Base-by-base conservation (phyloP, 2,329 filamentous ascomycete genomes). In the Diaporthe vexans region DNA sequence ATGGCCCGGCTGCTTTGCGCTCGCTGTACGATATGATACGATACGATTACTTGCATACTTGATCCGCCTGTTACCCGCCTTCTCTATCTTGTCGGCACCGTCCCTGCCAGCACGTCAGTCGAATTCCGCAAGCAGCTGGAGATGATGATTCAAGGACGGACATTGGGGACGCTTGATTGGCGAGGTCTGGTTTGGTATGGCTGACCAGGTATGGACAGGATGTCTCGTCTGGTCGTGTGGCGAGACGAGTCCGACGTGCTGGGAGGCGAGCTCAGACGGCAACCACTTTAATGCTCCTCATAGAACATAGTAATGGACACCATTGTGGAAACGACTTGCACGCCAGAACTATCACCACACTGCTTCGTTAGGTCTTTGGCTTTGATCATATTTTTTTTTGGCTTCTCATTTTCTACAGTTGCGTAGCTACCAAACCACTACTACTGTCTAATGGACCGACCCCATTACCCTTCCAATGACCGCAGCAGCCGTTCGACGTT, bases 401-500 rank as follows among this genome's bases (percentile, higher is more conserved):
- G 40, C 17, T 63, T 74, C 58, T 70, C 65, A 57, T 72, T 48
- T 73, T 70, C 29, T 71, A 52, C 51, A 70, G 73, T 70, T 68
- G 51, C 56, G 48, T 75, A 73, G 63, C 56, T 70, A 75, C 56
- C 33, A 65, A 72, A 68, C 61, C 46, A 43, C 46, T 40, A 43
- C 37, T 43, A 59, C 74, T 73, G 65, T 59, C 67, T 56, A 52
- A 74, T 69, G 24, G 33, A 33, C 67, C 71, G 65, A 63, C n/a
- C 46, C 52, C 46, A 63, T 54, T 59, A 48, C 46, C 43, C 52
- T 74, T 57, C 51, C 58, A 59, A 43, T 56, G 72, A 67, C 72
- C 46, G 67, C 72, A 74, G 69, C 59, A 74, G 71, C 71, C 72
- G 72, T 75, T 68, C 46, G 67, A 74, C 74, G 67, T 74, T 75